Evolutionary conservation across 2,329 filamentous ascomycete genomes (phyloP), one percentile per base, ranked within the genome.

Genomic region (Ceratocystis eucalypticola): DNA sequence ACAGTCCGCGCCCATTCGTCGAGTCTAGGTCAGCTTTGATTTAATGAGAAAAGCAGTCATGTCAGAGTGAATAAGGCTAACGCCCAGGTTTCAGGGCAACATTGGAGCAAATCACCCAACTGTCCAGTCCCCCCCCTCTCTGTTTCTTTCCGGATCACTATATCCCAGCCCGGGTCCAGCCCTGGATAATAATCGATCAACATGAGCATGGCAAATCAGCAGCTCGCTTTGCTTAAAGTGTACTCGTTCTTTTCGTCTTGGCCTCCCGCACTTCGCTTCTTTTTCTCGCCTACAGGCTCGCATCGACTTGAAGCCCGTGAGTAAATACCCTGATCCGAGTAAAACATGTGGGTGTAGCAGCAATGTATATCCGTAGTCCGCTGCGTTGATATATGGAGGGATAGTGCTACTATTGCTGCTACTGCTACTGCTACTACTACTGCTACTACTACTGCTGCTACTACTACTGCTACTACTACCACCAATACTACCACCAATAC

Each of bases 1-100:
- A 48, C 46, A 6, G 17, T 20, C 46, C 8, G 22, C n/a, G 48
- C 48, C 48, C 5, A 22, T 50, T 20, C 48, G 20, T 50, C 48
- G 20, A 50, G 48, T 50, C 48, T n/a, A 50, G 10, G 48, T 50
- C 48, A 50, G 48, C 48, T 50, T 41, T 50, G 48, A 8, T 50
- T 50, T 20, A 25, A 50, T 7, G 20, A 50, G 48, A 20, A 20
- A 50, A 22, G 20, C 17, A 41, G 37, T 12, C 37, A 41, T 41
- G 37, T 41, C 37, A 41, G 12, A 41, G 37, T 41, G 10, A 41
- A 41, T 22, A 20, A 50, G 48, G 17, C 48, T 22, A 50, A 22
- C 48, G 48, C 48, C 48, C 48, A 22, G n/a, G 48, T 50, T 50
- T 50, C 48, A 50, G n/a, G 22, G 48, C 37, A 41, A 41, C 8